Evolutionary conservation across 208 protist genomes (phyloP), one percentile per base, ranked within the genome.

Genomic region (Leishmania arabica): DNA sequence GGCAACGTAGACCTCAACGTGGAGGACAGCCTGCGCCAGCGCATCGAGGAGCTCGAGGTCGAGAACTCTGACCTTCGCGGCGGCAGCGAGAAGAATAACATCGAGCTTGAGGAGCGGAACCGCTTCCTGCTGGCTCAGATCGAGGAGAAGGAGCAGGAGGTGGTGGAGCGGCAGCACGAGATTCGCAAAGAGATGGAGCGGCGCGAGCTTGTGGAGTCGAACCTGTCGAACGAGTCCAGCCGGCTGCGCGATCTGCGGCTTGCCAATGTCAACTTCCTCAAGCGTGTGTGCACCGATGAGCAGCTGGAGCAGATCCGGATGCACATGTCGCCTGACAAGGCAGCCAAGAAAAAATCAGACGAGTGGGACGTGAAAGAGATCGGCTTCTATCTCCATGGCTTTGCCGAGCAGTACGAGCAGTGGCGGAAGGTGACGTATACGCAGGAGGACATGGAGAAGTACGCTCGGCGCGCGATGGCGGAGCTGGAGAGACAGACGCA

Each of bases 1-100:
- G 95, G 94, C 68, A 95, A 96, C 84, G 95, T 96, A n/a, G 92
- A 97, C 84, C 82, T 97, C 64, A 93, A 97, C 84, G 89, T 92
- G n/a, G 94, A 98, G 86, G 95, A 98, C 82, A 79, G 90, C 56
- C 88, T 98, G 54, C 89, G 89, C 34, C 93, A 98, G 84, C 94
- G 90, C 76, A 96, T 98, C 68, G 95, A 98, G 86, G 92, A 96
- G 80, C 86, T 98, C n/a, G 94, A 98, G 88, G 90, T 98, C 78
- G 92, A 97, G 75, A 96, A 96, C 88, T 87, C 86, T 40, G 92
- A 97, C 77, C 86, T 97, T 71, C 90, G 90, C 60, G 87, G 87
- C 42, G 90, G 92, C 37, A 88, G 86, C 64, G 87, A 91, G 70
- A 92, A 94, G 85, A 94, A 96, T 84, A 95, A 91, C 82, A 64